Evolutionary conservation across 345 rosid genomes (phyloP).

Genomic region (Rhizophora mangle): DNA sequence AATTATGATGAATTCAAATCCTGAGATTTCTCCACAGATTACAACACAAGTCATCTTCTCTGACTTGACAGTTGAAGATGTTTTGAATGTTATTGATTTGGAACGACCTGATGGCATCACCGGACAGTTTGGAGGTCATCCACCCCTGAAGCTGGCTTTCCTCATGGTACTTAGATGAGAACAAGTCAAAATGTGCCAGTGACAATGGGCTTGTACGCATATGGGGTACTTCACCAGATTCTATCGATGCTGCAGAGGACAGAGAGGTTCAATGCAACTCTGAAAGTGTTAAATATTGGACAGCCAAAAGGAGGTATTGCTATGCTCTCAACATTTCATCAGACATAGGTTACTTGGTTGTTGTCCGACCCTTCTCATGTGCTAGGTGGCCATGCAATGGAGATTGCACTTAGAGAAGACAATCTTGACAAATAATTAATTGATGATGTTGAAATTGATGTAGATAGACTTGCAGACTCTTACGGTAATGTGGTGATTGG

Average conservation of each 20-base stretch:
- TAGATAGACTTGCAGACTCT: slow-evolving; percentile 83
- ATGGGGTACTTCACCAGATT: slow-evolving; percentile 96
- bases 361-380: slow-evolving; percentile 91
- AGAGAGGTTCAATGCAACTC: slow-evolving; percentile 81
- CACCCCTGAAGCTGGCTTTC: slow-evolving; percentile 82
- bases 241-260: slow-evolving; percentile 97
- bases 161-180: slow-evolving; percentile 78
- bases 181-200: slow-evolving; percentile 57
- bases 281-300: slow-evolving; percentile 70
- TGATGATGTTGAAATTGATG: slow-evolving; percentile 86
- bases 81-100: slow-evolving; percentile 71
- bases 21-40: slow-evolving; percentile 95
- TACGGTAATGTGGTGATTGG: slow-evolving; percentile 82
- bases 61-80: slow-evolving; percentile 87
- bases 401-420: slow-evolving; percentile 73
- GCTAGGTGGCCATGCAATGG: slow-evolving; percentile 96
- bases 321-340: slow-evolving; percentile 74
- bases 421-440: slow-evolving; percentile 82
- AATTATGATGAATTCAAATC: slow-evolving; percentile 96
- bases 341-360: slow-evolving; percentile 84
- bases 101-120: slow-evolving; percentile 94
- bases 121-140: slow-evolving; percentile 94
- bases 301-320: slow-evolving; percentile 99
- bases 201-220: slow-evolving; percentile 68
- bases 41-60: slow-evolving; percentile 89